Base-by-base conservation (phyloP, 139 green algal genomes). In the Raphidocelis subcapitata region DNA sequence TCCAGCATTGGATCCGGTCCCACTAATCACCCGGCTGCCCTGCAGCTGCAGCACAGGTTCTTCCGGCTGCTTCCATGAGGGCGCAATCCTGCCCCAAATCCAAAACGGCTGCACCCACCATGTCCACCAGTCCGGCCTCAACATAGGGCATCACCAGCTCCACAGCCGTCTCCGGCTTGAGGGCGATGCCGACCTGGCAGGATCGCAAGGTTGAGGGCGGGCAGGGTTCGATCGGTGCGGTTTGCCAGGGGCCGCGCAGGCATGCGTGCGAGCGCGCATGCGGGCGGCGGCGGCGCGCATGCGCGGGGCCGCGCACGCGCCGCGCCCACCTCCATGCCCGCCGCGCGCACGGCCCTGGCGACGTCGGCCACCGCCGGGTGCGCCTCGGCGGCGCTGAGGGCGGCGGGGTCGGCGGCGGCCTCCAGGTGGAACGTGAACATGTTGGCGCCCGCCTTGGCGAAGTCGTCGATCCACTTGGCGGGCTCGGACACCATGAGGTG, bases 341-440 rank as follows among this genome's bases (percentile, higher is more conserved):
- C 66, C 10, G 49, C 57, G 21, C 65, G 59, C 21, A 83, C 67
- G 44, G 47, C 29, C 59, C 46, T 23, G 5, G 28, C n/a, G 29
- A 74, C 31, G 12, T 65, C 67, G 23, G 61, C 47, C 26, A 81
- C 67, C 29, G 52, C 67, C 14, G 67, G 67, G 52, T 81, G 67
- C 8, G 69, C 59, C 31, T 44, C 12, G 2, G 33, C 14, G 21
- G 29, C n/a, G 47, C 32, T 65, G 2, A 71, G 62, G 44, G 54
- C 37, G 21, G 36, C 5, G 15, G 24, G 32, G 46, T 74, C 69
- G 41, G 62, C 56, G 0, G 44, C 65, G 1, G 82, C 79, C 65
- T 98, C 94, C 20, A 98, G 68, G 69, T 98, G 94, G 84, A 98
- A 98, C 0, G 92, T 97, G 81, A 94, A 94, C 82, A 92, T 92